phyloP scores from a whole-genome alignment of 73 alveolate species.

The Stentor coeruleus region DNA sequence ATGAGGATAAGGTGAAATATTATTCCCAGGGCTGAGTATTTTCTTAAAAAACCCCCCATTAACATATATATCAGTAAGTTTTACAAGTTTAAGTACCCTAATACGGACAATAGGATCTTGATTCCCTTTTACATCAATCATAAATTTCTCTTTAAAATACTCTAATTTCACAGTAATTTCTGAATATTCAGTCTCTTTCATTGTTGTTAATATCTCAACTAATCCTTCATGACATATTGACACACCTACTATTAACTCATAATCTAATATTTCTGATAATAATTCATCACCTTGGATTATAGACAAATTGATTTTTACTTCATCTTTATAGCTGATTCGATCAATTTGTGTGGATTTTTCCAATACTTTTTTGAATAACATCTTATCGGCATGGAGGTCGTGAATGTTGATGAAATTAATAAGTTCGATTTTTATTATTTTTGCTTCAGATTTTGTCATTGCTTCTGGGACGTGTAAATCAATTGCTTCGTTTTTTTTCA shows the following conservation, averaged over 20 bases:
- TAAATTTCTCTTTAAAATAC: not conserved
- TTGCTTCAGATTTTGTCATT: not conserved
- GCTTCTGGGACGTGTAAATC: conserved; percentile 12
- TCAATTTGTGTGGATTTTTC: not conserved
- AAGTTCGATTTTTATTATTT: not conserved
- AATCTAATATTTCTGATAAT: not conserved
- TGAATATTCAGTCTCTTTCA: conserved; percentile 11
- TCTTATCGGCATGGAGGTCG: not conserved
- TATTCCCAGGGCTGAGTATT: not conserved
- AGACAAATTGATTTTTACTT: not conserved
- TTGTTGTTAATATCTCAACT: conserved; percentile 4
- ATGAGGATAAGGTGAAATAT: not conserved
- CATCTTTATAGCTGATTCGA: conserved; percentile 1
- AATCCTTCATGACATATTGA: not conserved
- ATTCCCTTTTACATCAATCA: not conserved
- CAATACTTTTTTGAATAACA: not conserved
- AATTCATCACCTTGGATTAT: not conserved
- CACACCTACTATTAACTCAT: not conserved
- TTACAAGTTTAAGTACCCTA: not conserved
- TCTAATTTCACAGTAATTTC: not conserved
- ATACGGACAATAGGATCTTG: not conserved
- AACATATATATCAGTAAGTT: not conserved
- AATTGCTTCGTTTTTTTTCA: conserved; percentile 4
- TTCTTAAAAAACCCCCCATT: conserved; percentile 6
- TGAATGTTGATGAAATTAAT: not conserved